A percentile compares a stretch with the other conserved stretches of the same genome.
These are phyloP conservation scores for Fusarium ambrosium DNA, from an alignment of 2,329 filamentous ascomycete species.

Conservation along the genomic window DNA sequence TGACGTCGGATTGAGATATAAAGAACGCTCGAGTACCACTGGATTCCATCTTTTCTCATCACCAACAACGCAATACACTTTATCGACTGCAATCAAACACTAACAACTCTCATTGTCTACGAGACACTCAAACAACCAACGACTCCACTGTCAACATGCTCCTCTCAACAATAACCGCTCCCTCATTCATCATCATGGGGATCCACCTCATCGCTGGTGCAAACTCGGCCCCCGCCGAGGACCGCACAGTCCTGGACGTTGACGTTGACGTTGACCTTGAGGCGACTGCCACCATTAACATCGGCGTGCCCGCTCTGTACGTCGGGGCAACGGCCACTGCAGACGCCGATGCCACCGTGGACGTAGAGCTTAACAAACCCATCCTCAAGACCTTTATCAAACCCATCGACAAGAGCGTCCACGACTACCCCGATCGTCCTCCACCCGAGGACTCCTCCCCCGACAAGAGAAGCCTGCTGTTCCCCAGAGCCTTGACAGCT, in stretches of 20 bases:
- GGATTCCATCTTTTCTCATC: background rate
- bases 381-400: background rate
- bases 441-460: background rate
- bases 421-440: background rate
- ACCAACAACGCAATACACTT: background rate
- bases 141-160: slow-evolving; percentile 31
- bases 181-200: slow-evolving; percentile 19
- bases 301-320: background rate
- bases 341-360: background rate
- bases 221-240: slow-evolving; percentile 16
- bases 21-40: background rate
- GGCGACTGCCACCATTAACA: background rate
- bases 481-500: slow-evolving; percentile 24
- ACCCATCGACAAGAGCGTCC: slow-evolving; percentile 1
- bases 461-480: background rate
- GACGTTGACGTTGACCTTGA: background rate
- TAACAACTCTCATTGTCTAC: background rate
- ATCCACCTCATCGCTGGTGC: slow-evolving; percentile 6
- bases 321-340: background rate
- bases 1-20: background rate
- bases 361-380: background rate
- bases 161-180: slow-evolving; percentile 16
- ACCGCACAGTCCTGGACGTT: background rate
- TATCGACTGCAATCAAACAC: background rate
- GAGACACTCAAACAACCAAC: background rate